These are phyloP conservation scores for Cryptosporidium sp. DNA, from an alignment of 169 alveolate species.

Conservation along the genomic window DNA sequence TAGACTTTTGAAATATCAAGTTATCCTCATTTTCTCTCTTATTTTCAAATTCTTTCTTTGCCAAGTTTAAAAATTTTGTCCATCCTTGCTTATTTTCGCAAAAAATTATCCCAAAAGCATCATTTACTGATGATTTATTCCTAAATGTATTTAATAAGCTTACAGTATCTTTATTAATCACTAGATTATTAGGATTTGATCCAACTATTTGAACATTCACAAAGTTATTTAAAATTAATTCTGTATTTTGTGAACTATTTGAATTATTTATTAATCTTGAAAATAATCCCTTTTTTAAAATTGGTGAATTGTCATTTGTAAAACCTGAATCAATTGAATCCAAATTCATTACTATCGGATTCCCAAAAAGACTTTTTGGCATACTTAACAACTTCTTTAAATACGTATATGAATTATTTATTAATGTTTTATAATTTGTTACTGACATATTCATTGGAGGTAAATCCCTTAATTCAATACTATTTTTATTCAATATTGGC, in stretches of 20 bases:
- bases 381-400: conserved; percentile 6
- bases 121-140: background rate
- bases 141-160: background rate
- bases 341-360: conserved; percentile 11
- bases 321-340: background rate
- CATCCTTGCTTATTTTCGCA: conserved; percentile 23
- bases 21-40: background rate
- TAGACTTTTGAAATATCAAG: background rate
- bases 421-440: background rate
- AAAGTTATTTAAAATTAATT: background rate
- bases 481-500: conserved; percentile 16
- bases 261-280: background rate
- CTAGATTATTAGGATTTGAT: background rate
- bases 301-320: background rate
- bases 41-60: conserved; percentile 4
- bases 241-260: background rate
- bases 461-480: conserved; percentile 38
- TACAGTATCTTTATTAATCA: background rate
- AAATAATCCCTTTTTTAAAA: background rate
- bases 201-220: conserved; percentile 11
- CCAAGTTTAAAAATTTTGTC: background rate
- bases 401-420: conserved; percentile 9
- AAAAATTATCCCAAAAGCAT: conserved; percentile 6
- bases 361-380: background rate
- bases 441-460: conserved; percentile 17